Evolutionary conservation across 2,329 filamentous ascomycete genomes (phyloP).

Genomic region (Penicillium decumbens): DNA sequence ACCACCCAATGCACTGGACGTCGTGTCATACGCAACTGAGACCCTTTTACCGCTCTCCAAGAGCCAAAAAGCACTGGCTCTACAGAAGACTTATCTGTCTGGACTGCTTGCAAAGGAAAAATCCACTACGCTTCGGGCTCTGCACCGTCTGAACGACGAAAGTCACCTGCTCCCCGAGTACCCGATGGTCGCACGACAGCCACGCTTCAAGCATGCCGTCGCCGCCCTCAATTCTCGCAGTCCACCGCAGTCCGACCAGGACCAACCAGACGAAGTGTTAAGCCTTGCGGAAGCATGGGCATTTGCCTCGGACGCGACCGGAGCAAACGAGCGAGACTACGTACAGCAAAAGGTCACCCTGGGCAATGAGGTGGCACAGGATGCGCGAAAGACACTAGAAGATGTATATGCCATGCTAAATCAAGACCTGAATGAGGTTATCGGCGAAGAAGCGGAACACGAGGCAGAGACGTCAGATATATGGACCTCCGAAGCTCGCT

Average conservation of each 20-base stretch:
- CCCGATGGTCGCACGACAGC: slow-evolving; percentile 34
- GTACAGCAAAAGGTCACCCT: slow-evolving; percentile 32
- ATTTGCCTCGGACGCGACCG: slow-evolving; percentile 37
- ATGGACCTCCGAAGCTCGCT: slow-evolving; percentile 31
- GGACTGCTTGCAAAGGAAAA: slow-evolving; percentile 39
- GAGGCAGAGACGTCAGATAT: slow-evolving; percentile 26
- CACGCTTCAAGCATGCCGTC: slow-evolving; percentile 34
- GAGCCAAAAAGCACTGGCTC: slow-evolving; percentile 33
- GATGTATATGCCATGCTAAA: slow-evolving; percentile 34
- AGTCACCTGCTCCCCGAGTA: slow-evolving; percentile 44
- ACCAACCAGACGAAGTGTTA: slow-evolving; percentile 29
- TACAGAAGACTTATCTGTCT: slow-evolving; percentile 38
- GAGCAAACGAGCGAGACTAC: slow-evolving; percentile 28
- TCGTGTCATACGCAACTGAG: slow-evolving; percentile 32
- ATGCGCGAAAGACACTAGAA: slow-evolving; percentile 28
- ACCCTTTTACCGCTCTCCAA: slow-evolving; percentile 34
- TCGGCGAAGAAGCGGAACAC: slow-evolving; percentile 13
- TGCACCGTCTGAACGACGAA: slow-evolving; percentile 41
- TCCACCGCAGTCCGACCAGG: slow-evolving; percentile 12
- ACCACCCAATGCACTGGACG: slow-evolving; percentile 26
- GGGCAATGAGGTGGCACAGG: slow-evolving; percentile 29
- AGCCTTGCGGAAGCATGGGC: slow-evolving; percentile 38
- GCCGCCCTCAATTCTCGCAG: slow-evolving; percentile 26
- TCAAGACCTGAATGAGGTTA: slow-evolving; percentile 30
- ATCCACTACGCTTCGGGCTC: slow-evolving; percentile 31